Evolutionary conservation across 306 rosid species (phyloP), one percentile per base, ranked within the genome.

Genomic region (Pyrus bretschneideri): DNA sequence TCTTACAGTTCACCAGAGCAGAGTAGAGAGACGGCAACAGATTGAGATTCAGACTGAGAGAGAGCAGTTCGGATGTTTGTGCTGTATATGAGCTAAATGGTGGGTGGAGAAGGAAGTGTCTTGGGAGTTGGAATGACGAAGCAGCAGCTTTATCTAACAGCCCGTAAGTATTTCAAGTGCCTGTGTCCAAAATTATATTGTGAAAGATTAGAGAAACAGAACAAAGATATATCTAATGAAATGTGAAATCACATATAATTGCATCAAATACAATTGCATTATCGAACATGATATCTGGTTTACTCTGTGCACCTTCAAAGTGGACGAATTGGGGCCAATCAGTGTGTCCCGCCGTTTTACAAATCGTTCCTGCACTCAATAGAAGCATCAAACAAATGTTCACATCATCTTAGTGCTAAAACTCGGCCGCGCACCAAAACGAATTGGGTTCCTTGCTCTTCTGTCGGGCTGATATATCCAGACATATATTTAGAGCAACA

Each of bases 261-360:
- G 25, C 25, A 25, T 25, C 25, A 25, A 25, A 25, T 25, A 25
- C 25, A 25, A 67, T 71, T 40, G 40, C 27, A 21, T 6, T 15
- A 52, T 52, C 5, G 52, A 76, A 62, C 63, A 27, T 25, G 58
- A 42, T 23, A 67, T 31, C 59, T 54, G 71, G 51, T 70, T 31
- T 29, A 23, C 64, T 71, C 10, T 68, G 38, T 7, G 75, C 66
- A 94, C 98, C 97, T 92, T 94, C 79, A 94, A 77, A 63, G 97
- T 94, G 74, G 96, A 86, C 51, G 93, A 85, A 83, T 90, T 92
- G 59, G 98, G 96, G 55, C 98, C 98, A 72, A 94, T 77, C 54
- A 94, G 93, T 78, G 89, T 96, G 35, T 90, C 89, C 76, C 98
- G 86, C 77, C 98, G 79, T 82, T 90, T 94, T 30, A 94, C 90